Evolutionary conservation across 306 rosid species (phyloP), one percentile per base, ranked within the genome.

Genomic region (Castanea mollissima): DNA sequence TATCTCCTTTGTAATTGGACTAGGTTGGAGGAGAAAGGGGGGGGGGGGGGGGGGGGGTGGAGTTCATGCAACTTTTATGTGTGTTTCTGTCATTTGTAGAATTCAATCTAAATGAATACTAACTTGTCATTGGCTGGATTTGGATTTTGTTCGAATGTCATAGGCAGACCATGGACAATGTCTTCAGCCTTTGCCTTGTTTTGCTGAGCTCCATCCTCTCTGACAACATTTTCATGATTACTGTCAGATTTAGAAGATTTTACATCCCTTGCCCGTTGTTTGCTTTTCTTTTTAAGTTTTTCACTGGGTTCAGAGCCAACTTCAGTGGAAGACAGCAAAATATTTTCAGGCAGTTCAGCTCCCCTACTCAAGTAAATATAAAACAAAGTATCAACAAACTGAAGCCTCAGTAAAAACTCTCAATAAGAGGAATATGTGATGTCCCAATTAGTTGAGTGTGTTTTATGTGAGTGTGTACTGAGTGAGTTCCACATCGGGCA

Each of bases 121-220:
- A 83, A 91, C 97, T 76, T 81, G 78, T 80, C 87, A 77, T 55
- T 52, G 74, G 74, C 82, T 54, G 73, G 78, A 69, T 81, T 74
- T 78, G 58, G 81, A 75, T 73, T 78, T 75, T 80, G 79, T 55
- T 87, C 84, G 59, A 86, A 75, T 58, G 25, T 69, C 76, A 69
- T 83, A 46, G 86, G 77, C 52, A 73, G 38, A 3, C 71, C 78
- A 63, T 65, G 73, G 77, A 59, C 75, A 54, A 77, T 55, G 62
- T 73, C 21, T 74, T 55, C 78, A 6, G 82, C 82, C 54, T 70
- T 84, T 55, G 77, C 65, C 27, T 52, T 74, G 74, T 81, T 81
- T 64, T 69, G 78, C 74, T 16, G 68, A 49, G 71, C 83, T 74
- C 70, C 55, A 74, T 35, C 41, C 82, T 85, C 89, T 67, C 74